phyloP scores from a whole-genome alignment of 163 green algal species.

The Volvox carteri region DNA sequence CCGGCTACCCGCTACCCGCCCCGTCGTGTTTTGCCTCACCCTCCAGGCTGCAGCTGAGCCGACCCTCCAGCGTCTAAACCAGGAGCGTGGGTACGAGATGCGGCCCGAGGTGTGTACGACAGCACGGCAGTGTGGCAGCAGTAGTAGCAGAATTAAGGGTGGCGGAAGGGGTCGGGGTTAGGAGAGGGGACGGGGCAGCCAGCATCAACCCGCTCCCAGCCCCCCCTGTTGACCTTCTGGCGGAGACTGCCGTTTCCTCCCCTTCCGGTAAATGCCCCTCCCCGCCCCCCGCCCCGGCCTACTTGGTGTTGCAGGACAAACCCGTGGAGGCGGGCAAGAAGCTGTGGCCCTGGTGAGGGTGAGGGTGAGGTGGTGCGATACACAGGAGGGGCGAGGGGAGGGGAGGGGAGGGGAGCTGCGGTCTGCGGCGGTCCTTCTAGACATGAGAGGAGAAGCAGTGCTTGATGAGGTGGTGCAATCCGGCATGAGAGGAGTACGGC shows the following conservation, averaged over 20 bases:
- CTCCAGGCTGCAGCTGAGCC: constrained; percentile 47
- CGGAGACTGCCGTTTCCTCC: not conserved
- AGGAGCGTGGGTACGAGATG: constrained; percentile 56
- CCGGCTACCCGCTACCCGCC: too few species aligned
- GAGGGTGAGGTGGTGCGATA: too few species aligned
- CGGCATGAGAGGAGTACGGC: too few species aligned
- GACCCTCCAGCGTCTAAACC: constrained; percentile 50
- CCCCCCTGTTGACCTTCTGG: not conserved
- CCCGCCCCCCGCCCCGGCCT: not conserved
- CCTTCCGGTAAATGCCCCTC: not conserved
- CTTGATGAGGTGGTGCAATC: too few species aligned
- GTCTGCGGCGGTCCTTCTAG: too few species aligned
- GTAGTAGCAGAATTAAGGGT: not conserved
- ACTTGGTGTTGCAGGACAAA: constrained; percentile 36
- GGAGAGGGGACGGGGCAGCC: not conserved
- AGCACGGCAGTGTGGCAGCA: not conserved
- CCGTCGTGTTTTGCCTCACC: too few species aligned
- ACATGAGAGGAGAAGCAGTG: too few species aligned
- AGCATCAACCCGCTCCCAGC: too few species aligned
- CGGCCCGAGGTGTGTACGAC: constrained; percentile 45
- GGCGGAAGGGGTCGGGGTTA: not conserved
- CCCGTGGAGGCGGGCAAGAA: constrained; percentile 26
- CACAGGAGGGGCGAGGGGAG: too few species aligned
- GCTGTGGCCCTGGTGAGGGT: constrained; percentile 41
- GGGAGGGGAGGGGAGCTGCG: too few species aligned